Base-by-base conservation (phyloP, 805 yeast species). In the Schwanniomyces yamadae region DNA sequence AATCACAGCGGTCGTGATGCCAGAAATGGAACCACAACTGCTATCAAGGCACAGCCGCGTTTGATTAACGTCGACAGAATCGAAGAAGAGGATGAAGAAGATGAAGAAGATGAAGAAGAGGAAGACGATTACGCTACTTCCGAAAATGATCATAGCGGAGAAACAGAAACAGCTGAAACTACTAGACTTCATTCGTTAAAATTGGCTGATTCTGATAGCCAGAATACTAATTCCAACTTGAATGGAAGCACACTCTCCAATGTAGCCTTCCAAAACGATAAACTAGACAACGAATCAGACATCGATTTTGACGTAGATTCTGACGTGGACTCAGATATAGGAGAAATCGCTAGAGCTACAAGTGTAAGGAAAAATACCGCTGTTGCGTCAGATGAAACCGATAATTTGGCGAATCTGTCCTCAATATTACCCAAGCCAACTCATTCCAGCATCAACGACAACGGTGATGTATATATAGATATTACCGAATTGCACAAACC, bases 41-140 rank as follows among this genome's bases (percentile, higher is more conserved):
- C 93, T 2, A 82, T 84, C 38, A 75, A 82, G 41, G 93, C 85
- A 2, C 78, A 74, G 51, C 93, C 95, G 1, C 73, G 74, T 46
- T 65, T 86, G 42, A 83, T 86, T n/a, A 71, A 72, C 35, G 73
- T 78, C 26, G 74, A 57, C 34, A 63, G 63, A 41, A 71, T 68
- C 36, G 72, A 67, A 28, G 74, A 68, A 46, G 72, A 64, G 31
- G 65, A 63, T 9, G 71, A 64, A 40, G 66, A 59, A 16, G 54
- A 49, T 3, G 59, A 52, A 0, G 56, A 50, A 2, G 54, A 46
- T 3, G 55, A 49, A 12, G 54, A 45, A n/a, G 41, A 24, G 2
- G 52, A 42, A 10, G 63, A 52, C 28, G 47, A 46, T 6, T 20
- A 13, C 5, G 10, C 29, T 5, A 27, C 9, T 16, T 18, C 4